phyloP scores from a whole-genome alignment of 2,329 filamentous ascomycete genomes.

The Tolypocladium capitatum region DNA sequence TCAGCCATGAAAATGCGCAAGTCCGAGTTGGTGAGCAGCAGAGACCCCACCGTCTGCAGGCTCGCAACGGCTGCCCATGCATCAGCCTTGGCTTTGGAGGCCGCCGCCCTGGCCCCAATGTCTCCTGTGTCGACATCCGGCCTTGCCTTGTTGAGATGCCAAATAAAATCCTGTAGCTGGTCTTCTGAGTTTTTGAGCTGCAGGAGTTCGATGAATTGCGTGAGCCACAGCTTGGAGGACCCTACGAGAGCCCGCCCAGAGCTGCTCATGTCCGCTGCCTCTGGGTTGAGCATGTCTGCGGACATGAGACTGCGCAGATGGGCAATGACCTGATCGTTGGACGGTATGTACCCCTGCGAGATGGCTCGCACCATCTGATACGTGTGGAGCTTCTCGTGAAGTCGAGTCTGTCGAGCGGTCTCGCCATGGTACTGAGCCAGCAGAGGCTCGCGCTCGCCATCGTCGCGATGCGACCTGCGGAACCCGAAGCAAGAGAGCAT shows the following conservation, averaged over 20 bases:
- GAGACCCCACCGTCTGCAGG: constrained; percentile 65
- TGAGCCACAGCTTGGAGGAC: constrained; percentile 59
- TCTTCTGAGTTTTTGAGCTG: constrained; percentile 71
- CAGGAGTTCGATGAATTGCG: constrained; percentile 69
- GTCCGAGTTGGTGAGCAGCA: constrained; percentile 82
- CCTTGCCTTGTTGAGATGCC: constrained; percentile 66
- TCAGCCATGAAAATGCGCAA: constrained; percentile 80
- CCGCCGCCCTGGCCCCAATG: constrained; percentile 13
- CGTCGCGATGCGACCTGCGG: constrained; percentile 28
- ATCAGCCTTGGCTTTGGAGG: constrained; percentile 20
- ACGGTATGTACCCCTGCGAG: constrained; percentile 78
- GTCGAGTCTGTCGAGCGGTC: constrained; percentile 59
- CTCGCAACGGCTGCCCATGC: constrained; percentile 51
- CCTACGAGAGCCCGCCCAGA: constrained; percentile 63
- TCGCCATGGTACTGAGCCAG: constrained; percentile 75
- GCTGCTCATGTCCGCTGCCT: constrained; percentile 55
- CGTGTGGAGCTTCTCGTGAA: constrained; percentile 82
- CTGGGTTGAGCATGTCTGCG: constrained; percentile 64
- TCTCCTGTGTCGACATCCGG: constrained; percentile 27
- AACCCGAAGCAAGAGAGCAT: constrained; percentile 55
- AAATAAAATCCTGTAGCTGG: constrained; percentile 84
- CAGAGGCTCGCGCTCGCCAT: constrained; percentile 60
- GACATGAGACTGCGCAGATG: constrained; percentile 70
- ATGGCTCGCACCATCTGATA: constrained; percentile 85
- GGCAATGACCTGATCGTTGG: constrained; percentile 68